Evolutionary conservation across 1,284 basidiomycete genomes (phyloP), one percentile per base, ranked within the genome.

Genomic region (Leccinum pallidistipes): DNA sequence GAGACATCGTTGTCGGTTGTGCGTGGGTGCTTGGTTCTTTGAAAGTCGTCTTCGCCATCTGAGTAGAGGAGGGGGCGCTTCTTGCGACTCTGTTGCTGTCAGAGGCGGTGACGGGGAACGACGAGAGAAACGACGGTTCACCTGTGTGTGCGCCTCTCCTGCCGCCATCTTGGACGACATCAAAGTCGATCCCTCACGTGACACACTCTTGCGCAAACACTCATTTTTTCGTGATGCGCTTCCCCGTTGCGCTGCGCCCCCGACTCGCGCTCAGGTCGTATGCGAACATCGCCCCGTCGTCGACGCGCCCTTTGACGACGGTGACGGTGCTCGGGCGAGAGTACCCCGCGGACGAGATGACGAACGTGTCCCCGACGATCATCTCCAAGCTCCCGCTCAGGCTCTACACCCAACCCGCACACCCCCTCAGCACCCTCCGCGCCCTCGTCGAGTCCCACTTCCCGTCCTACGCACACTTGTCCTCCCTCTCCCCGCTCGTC

Each of bases 401-500:
- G 36, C 83, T 99, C 21, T 94, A 96, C 71, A 83, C 86, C 56
- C 83, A 88, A 62, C 84, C 86, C 12, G 80, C 83, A 1, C 97
- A 99, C 73, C 97, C 97, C 1, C 82, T 99, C 40, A 83, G 82
- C 67, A 96, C 94, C 56, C 87, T 99, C 38, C 91, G 94, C 47
- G 74, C 82, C 11, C 85, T 95, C 67, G 91, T 99, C 69, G 93
- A 98, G 78, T 81, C 83, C 3, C 91, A 97, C 69, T 95, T 94
- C 68, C 80, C 85, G 12, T 77, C 83, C 58, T 94, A 89, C 76
- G 76, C 84, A 24, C 86, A 86, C 71, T 79, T 86, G 61, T 86
- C 87, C 27, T 87, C 91, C 10, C 80, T 90, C 59, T 92, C 94
- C 1, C 95, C 97, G 0, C 81, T 98, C 58, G 97, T 99, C 58